These are phyloP conservation scores for Trametopsis cervina DNA, from an alignment of 768 basidiomycete species.

Conservation along the genomic window DNA sequence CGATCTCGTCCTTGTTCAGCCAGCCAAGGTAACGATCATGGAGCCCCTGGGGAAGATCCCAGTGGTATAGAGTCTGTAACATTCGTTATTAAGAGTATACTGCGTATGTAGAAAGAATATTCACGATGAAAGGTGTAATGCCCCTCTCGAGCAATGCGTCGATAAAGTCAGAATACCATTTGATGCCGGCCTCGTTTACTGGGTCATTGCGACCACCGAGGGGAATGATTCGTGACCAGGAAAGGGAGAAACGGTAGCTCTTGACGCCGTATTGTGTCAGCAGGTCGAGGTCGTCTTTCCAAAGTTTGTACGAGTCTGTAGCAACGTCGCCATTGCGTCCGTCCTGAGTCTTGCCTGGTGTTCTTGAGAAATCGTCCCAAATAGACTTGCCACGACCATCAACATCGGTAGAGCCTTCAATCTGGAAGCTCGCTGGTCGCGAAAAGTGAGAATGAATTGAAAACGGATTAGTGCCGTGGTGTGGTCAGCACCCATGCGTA, in stretches of 20 bases:
- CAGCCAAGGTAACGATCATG: constrained; percentile 43
- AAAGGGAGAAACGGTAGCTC: constrained; percentile 69
- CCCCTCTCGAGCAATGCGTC: constrained; percentile 56
- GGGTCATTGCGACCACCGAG: constrained; percentile 68
- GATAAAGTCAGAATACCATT: constrained; percentile 65
- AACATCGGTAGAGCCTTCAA: constrained; percentile 57
- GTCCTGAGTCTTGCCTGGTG: constrained; percentile 63
- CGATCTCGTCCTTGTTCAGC: constrained; percentile 40
- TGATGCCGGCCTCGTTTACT: constrained; percentile 61
- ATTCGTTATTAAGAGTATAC: background rate
- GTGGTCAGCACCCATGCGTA: constrained; percentile 2
- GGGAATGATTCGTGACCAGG: constrained; percentile 74
- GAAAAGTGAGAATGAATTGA: constrained; percentile 6
- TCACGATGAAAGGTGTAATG: constrained; percentile 62
- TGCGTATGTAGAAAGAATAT: constrained; percentile 20
- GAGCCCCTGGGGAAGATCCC: constrained; percentile 47
- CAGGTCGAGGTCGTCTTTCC: constrained; percentile 60
- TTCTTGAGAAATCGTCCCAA: constrained; percentile 67
- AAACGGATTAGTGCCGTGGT: no score
- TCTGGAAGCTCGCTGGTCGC: constrained; percentile 59
- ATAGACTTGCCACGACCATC: constrained; percentile 63
- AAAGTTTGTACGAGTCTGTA: constrained; percentile 63
- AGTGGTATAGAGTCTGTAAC: constrained; percentile 39
- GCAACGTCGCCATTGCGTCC: constrained; percentile 63
- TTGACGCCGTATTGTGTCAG: constrained; percentile 60